A percentile compares a stretch with the other conserved stretches of the same genome.
These are phyloP conservation scores for Pseudogymnoascus sp. DNA, from an alignment of 2,329 filamentous ascomycete species.

Conservation along the genomic window DNA sequence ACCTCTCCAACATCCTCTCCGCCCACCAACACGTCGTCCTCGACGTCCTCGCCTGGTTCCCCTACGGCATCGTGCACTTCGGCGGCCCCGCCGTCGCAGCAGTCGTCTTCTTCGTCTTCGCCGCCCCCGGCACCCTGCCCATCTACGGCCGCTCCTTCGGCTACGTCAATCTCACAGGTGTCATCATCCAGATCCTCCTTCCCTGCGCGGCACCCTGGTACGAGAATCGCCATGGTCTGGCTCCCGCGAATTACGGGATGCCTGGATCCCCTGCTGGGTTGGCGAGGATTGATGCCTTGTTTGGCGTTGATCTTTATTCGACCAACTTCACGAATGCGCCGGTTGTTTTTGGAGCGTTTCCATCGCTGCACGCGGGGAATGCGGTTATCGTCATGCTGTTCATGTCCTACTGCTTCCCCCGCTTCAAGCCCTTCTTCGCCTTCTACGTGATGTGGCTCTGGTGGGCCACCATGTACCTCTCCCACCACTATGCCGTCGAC, in stretches of 20 bases:
- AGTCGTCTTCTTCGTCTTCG: conserved; percentile 76
- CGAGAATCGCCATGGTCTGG: conserved; percentile 83
- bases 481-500: conserved; percentile 94
- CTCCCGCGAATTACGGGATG: conserved; percentile 89
- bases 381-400: conserved; percentile 86
- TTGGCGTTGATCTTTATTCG: conserved; percentile 88
- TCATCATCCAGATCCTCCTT: conserved; percentile 81
- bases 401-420: conserved; percentile 87
- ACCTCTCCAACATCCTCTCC: conserved; percentile 90
- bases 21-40: conserved; percentile 77
- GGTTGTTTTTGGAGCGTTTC: conserved; percentile 90
- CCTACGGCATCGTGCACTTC: conserved; percentile 88
- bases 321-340: conserved; percentile 85
- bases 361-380: conserved; percentile 82
- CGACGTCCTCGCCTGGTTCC: conserved; percentile 85
- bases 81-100: conserved; percentile 75
- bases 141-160: conserved; percentile 83
- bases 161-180: conserved; percentile 84
- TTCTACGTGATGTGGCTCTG: conserved; percentile 87
- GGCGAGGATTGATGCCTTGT: conserved; percentile 79
- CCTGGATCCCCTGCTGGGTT: conserved; percentile 81
- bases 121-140: conserved; percentile 74
- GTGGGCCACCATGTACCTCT: conserved; percentile 98
- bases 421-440: conserved; percentile 69
- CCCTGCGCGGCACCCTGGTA: conserved; percentile 97